Base-by-base conservation (phyloP, 2,329 filamentous ascomycete genomes). In the Sarocladium oryzae region DNA sequence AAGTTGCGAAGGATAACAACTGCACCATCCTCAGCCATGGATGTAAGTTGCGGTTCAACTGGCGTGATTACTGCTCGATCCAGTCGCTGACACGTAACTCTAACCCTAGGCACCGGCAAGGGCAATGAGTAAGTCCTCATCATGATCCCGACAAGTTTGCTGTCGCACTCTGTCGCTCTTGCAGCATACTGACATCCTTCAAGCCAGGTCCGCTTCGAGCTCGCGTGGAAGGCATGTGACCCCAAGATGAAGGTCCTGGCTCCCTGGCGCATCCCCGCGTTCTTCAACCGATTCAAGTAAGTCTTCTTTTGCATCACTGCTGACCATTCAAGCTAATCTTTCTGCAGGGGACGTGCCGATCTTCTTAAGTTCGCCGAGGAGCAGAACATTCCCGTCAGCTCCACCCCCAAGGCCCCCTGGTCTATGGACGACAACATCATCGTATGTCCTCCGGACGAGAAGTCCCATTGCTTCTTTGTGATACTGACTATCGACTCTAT, bases 321-420 rank as follows among this genome's bases (percentile, higher is more conserved):
- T n/a, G 35, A 6, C 35, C n/a, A 48, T 15, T 13, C 15, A 53
- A 49, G 46, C 50, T 56, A 46, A 56, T 33, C 3, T 48, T 16
- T 9, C 49, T 51, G 51, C 51, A 61, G 55, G 20, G 86, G 86
- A 60, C 82, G 86, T 52, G 76, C 83, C 57, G 86, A 87, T 64
- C 78, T 89, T 41, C 78, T 90, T 50, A 79, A 88, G 65, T 90
- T 85, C 63, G 86, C 86, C 49, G 75, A 71, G 15, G 66, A 79
- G 64, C 76, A 80, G 59, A 77, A 77, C 65, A 87, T 89, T 56
- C 85, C 86, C 49, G 85, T 89, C 56, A 82, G 78, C 33, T 84
- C 81, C 61, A 88, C 85, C 58, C 87, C 86, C 74, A 79, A 81
- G 63, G 84, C 84, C 71, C 84, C 84, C 46, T 88, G 81, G 79